phyloP scores from a whole-genome alignment of 1,284 basidiomycete genomes.

The Cystobasidium sp. region DNA sequence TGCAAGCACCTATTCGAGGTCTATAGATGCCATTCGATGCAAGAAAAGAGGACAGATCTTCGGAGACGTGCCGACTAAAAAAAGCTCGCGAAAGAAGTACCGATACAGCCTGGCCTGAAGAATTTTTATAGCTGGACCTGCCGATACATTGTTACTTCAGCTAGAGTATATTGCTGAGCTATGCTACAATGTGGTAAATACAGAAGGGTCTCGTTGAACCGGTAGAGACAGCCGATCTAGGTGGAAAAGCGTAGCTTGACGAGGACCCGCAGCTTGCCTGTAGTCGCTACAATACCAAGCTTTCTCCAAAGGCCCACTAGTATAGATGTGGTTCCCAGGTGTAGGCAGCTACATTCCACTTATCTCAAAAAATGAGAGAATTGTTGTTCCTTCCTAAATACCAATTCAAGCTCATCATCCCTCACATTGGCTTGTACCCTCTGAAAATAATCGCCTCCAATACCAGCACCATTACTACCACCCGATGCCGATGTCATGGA shows the following conservation, averaged over 20 bases:
- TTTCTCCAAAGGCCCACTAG: neutral
- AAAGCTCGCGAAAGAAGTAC: no score
- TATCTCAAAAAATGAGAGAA: constrained; percentile 44
- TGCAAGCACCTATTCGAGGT: no score
- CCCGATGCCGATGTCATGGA: constrained; percentile 44
- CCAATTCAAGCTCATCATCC: constrained; percentile 50
- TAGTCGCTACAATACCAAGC: no score
- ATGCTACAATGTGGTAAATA: neutral
- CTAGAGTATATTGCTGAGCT: neutral
- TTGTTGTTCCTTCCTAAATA: constrained; percentile 49
- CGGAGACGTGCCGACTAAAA: no score
- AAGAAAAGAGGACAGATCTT: no score
- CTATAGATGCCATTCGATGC: no score
- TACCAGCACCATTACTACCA: constrained; percentile 36
- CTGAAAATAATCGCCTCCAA: constrained; percentile 48
- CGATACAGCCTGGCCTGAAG: no score
- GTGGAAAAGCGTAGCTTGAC: no score
- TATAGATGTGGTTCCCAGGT: neutral
- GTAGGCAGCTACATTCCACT: neutral
- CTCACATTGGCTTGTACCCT: constrained; percentile 47
- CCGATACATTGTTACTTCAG: neutral
- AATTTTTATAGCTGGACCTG: no score
- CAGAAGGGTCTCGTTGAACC: no score
- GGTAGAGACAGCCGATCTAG: no score
- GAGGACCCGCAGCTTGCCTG: no score